Evolutionary conservation across 768 basidiomycete species (phyloP).

Genomic region (Dentipellis sp.): DNA sequence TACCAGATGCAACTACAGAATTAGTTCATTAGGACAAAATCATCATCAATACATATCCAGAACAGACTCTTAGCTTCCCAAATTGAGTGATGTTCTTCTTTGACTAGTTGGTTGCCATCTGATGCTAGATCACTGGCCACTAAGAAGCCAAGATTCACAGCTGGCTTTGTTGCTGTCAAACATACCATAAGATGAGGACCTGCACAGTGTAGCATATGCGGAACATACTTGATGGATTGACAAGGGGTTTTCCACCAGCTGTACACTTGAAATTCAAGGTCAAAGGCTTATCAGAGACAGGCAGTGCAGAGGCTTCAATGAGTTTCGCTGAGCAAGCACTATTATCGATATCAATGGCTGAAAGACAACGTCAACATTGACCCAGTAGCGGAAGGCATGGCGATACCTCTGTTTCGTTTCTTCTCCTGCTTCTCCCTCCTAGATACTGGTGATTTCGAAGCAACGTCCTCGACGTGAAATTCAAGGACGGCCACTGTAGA

Average conservation of each 20-base stretch:
- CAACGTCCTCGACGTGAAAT: slow-evolving; percentile 65
- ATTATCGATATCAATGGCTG: not conserved
- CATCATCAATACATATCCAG: slow-evolving; percentile 21
- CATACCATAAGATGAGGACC: not conserved
- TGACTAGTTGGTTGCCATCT: slow-evolving; percentile 34
- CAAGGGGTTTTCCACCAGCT: slow-evolving; percentile 11
- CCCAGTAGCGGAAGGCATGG: not conserved
- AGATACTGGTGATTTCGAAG: slow-evolving; percentile 29
- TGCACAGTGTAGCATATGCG: slow-evolving; percentile 8
- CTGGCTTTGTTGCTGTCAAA: slow-evolving; percentile 18
- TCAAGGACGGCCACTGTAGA: slow-evolving; percentile 68
- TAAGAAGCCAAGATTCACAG: slow-evolving; percentile 53
- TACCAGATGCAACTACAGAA: slow-evolving; percentile 46
- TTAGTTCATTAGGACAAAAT: not conserved
- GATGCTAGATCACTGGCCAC: slow-evolving; percentile 43
- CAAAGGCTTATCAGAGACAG: slow-evolving; percentile 73
- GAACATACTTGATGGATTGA: slow-evolving; percentile 12
- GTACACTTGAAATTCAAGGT: slow-evolving; percentile 55
- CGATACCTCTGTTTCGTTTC: slow-evolving; percentile 33
- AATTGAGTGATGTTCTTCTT: slow-evolving; percentile 15
- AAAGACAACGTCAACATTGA: not conserved
- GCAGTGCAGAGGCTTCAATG: slow-evolving; percentile 55
- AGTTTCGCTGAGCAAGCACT: not conserved
- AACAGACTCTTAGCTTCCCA: slow-evolving; percentile 42
- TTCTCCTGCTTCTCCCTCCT: slow-evolving; percentile 57